Evolutionary conservation across 2,329 filamentous ascomycete genomes (phyloP).

Genomic region (Aschersonia sp.): DNA sequence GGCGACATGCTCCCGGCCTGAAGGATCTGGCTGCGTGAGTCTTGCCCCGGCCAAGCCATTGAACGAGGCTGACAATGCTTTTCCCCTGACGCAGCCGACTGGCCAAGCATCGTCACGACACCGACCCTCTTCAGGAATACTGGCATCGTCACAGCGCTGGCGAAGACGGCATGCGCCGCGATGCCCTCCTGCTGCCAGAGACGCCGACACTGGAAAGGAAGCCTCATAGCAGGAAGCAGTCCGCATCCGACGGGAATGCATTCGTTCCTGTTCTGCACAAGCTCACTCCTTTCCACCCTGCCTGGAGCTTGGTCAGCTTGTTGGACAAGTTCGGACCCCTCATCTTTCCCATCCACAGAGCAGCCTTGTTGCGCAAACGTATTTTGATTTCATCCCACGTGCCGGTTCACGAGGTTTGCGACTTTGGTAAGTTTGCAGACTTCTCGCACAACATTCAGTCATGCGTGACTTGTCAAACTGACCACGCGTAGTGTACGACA

Average conservation of each 20-base stretch:
- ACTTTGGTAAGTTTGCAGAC: slow-evolving; percentile 53
- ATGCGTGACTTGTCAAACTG: slow-evolving; percentile 4
- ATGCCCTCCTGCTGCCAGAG: slow-evolving; percentile 12
- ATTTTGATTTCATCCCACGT: slow-evolving; percentile 78
- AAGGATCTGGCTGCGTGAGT: slow-evolving; percentile 59
- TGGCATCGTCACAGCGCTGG: slow-evolving; percentile 46
- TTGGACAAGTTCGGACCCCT: slow-evolving; percentile 79
- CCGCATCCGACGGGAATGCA: slow-evolving; percentile 46
- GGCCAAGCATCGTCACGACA: slow-evolving; percentile 49
- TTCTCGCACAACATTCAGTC: slow-evolving; percentile 4
- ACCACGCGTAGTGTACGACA: slow-evolving; percentile 60
- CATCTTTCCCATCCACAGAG: slow-evolving; percentile 81
- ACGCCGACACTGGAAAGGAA: slow-evolving; percentile 17
- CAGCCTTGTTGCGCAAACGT: slow-evolving; percentile 72
- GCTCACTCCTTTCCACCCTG: slow-evolving; percentile 70
- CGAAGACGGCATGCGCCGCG: slow-evolving; percentile 20
- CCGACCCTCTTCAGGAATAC: slow-evolving; percentile 57
- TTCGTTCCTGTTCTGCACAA: slow-evolving; percentile 47
- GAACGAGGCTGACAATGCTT: not conserved
- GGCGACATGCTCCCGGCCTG: slow-evolving; percentile 70
- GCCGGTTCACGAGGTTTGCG: slow-evolving; percentile 73
- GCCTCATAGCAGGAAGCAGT: slow-evolving; percentile 40
- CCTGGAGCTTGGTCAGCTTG: slow-evolving; percentile 64
- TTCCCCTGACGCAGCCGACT: slow-evolving; percentile 30
- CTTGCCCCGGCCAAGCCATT: not conserved